phyloP scores from a whole-genome alignment of 1,284 basidiomycete species.

The Pholiota adiposa region DNA sequence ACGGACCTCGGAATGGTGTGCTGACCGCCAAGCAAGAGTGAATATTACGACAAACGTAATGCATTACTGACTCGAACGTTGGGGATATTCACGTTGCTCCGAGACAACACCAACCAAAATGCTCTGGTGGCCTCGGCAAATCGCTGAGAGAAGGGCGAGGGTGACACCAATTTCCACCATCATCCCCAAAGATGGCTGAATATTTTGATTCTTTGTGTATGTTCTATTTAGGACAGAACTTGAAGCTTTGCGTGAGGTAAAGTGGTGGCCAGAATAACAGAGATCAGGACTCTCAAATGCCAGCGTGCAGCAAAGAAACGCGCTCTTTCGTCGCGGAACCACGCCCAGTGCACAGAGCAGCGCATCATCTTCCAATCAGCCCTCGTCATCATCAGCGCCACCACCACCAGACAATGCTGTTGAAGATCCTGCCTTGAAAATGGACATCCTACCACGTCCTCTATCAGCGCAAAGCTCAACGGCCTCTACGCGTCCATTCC shows the following conservation, averaged over 20 bases:
- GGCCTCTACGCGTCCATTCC: no score
- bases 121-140: neutral
- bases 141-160: neutral
- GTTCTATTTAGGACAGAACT: neutral
- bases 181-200: neutral
- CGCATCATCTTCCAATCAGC: no score
- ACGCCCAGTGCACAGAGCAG: no score
- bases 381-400: no score
- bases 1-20: constrained; percentile 8
- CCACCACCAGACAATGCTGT: no score
- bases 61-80: neutral
- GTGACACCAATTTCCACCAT: neutral
- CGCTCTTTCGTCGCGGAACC: no score
- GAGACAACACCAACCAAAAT: neutral
- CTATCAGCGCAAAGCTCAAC: no score
- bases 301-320: no score
- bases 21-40: constrained; percentile 12
- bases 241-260: neutral
- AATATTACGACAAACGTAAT: neutral
- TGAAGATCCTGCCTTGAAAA: no score
- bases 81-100: neutral
- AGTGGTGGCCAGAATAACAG: neutral
- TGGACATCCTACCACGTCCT: no score
- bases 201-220: neutral
- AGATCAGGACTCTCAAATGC: neutral